phyloP scores from a whole-genome alignment of 805 yeast genomes.

The Cyberlindnera galapagoensis region DNA sequence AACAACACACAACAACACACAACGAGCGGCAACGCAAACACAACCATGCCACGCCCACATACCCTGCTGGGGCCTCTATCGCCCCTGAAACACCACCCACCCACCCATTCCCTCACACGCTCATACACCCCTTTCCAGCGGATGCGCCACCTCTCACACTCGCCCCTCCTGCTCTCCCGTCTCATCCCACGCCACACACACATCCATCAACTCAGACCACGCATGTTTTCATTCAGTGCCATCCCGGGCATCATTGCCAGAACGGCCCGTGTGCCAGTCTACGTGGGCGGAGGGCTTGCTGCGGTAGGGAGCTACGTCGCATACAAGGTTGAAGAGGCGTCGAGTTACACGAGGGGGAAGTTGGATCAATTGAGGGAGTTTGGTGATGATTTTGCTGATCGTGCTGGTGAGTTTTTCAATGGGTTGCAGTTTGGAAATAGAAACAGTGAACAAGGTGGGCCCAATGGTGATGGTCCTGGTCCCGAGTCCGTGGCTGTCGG shows the following conservation, averaged over 20 bases:
- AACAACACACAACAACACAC: too few species aligned
- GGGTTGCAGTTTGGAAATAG: slow-evolving; percentile 20
- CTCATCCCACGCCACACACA: slow-evolving; percentile 1
- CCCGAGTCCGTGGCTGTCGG: slow-evolving; percentile 35
- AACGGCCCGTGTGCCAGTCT: slow-evolving; percentile 63
- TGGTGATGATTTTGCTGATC: slow-evolving; percentile 47
- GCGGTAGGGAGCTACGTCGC: slow-evolving; percentile 93
- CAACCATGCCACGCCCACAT: too few species aligned
- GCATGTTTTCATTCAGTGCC: slow-evolving; percentile 24
- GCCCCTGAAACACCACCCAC: slow-evolving; percentile 2
- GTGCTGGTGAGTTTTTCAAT: slow-evolving; percentile 19
- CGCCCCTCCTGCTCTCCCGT: slow-evolving; percentile 5
- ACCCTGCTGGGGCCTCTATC: too few species aligned
- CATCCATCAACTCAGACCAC: neutral
- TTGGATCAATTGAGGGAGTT: slow-evolving; percentile 56
- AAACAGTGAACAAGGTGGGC: too few species aligned
- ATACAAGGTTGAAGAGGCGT: slow-evolving; percentile 86
- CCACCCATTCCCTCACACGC: neutral
- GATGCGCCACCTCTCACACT: slow-evolving; percentile 8
- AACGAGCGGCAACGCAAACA: too few species aligned
- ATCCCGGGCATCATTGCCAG: slow-evolving; percentile 50
- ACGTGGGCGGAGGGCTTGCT: slow-evolving; percentile 83
- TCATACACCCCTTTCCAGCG: slow-evolving; percentile 1
- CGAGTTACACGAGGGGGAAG: slow-evolving; percentile 61
- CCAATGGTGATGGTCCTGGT: slow-evolving; percentile 12